Base-by-base conservation (phyloP, 78 protist genomes). In the Polysphondylium violaceum region DNA sequence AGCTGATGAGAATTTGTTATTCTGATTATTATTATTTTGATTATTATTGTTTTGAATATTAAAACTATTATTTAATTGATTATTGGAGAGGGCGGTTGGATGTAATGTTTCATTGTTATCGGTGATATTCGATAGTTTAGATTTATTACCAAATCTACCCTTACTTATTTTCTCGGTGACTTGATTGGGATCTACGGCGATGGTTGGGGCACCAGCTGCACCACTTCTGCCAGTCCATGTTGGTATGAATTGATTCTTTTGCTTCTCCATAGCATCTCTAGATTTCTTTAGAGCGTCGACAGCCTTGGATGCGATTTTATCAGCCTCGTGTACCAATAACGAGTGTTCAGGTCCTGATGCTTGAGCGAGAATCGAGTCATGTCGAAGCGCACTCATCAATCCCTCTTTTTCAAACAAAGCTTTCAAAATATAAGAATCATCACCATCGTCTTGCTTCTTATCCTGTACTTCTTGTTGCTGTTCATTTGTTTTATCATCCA, bases 161-260 rank as follows among this genome's bases (percentile, higher is more conserved):
- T 53, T 53, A n/a, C 55, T 27, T n/a, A 17, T 3, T 21, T 21
- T 51, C 21, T 17, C 29, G 9, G 41, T 35, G 27, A 59, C 27
- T 59, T 29, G 3, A 59, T 8, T 59, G 31, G 65, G 27, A 27
- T 0, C 65, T 27, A 35, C 35, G 3, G 21, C 1, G 8, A 69
- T 19, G 19, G 76, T 40, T 14, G 91, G 91, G 12, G 61, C 71
- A 47, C 94, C 94, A 44, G 78, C 5, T 2, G 76, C 38, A 50
- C 94, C 93, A 41, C 58, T 76, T 40, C 67, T 40, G 3, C 87
- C 94, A 38, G 94, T 88, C 94, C 94, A 88, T 8, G 94, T 88
- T 59, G 78, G 94, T 2, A 77, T 53, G 12, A 36, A 38, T n/a
- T 27, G n/a, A n/a, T 44, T n/a, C 8, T 44, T 56, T 41, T 53